phyloP scores from a whole-genome alignment of 441 rosid genomes.

The Adansonia rubrostipa region DNA sequence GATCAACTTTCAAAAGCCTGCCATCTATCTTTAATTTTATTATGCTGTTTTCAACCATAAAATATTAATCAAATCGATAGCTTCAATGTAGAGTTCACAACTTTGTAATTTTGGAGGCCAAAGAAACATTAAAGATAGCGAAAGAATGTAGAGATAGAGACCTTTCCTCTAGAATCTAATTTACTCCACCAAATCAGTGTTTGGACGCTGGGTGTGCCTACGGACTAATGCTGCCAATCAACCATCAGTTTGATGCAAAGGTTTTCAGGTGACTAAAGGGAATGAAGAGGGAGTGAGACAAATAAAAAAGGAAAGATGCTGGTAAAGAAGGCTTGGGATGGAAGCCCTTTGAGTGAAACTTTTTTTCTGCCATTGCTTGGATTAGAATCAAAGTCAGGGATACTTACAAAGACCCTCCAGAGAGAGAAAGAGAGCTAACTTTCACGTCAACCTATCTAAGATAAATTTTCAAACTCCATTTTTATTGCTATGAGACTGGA shows the following conservation, averaged over 20 bases:
- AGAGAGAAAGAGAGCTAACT: conserved; percentile 50
- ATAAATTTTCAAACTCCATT: conserved; percentile 35
- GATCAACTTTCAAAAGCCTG: conserved; percentile 5
- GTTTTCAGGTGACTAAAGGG: background rate
- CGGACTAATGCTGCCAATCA: background rate
- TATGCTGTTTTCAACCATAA: background rate
- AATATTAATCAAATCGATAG: background rate
- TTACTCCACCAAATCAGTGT: conserved; percentile 1
- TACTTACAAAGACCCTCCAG: conserved; percentile 16
- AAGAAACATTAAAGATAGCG: background rate
- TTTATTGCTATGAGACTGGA: conserved; percentile 37
- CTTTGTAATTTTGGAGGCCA: background rate
- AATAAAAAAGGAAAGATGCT: background rate
- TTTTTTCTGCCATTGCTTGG: conserved; percentile 63
- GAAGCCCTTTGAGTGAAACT: conserved; percentile 45
- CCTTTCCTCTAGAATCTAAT: background rate
- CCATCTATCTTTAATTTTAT: conserved; percentile 5
- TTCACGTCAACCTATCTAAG: conserved; percentile 64
- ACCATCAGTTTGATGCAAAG: conserved; percentile 7
- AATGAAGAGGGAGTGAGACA: background rate
- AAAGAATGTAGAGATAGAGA: conserved; percentile 1
- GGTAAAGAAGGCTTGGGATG: conserved; percentile 48
- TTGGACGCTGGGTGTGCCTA: background rate
- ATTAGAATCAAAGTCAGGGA: conserved; percentile 74
- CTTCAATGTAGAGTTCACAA: conserved; percentile 13